Evolutionary conservation across 306 rosid genomes (phyloP), one percentile per base, ranked within the genome.

Genomic region (Vicia sativa): DNA sequence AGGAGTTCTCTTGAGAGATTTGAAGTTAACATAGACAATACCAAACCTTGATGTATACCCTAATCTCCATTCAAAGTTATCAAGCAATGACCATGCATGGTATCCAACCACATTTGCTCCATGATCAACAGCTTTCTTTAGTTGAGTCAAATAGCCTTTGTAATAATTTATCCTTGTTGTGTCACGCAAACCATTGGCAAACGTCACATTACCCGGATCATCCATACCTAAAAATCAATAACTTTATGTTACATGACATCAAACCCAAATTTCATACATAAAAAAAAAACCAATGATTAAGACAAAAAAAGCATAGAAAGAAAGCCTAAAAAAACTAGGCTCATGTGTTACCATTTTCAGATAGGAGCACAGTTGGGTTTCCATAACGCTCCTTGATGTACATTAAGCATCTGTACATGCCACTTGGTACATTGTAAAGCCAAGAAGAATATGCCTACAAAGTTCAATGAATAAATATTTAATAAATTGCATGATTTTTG

Each of bases 381-480:
- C 89, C 88, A 68, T 89, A 92, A 44, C 12, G 82, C 49, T 92
- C 87, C 67, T 92, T 92, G 49, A 89, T 71, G 70, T 92, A 92
- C 25, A 37, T 86, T 41, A 90, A 21, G 37, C 91, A 67, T 70
- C 89, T 92, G 90, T 90, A 87, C 85, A 90, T 16, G n/a, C 98
- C 98, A 96, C 96, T 90, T 77, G 98, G 96, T 2, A 93, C 98
- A 48, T 85, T 81, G 85, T 90, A 93, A 35, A 93, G 96, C 98
- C 98, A 93, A 59, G 43, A 73, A 19, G 96, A 90, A 78, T 90
- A 0, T 57, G 89, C 98, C 96, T 92, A 80, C 31, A 77, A 69
- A 73, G 5, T 64, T 37, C 15, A 31, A 68, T 15, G 41, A 57
- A 18, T 10, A n/a, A 23, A 11, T 6, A 42, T 6, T 6, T 34